These are phyloP conservation scores for Exserohilum turcica DNA, from an alignment of 2,329 filamentous ascomycete genomes.

Conservation along the genomic window DNA sequence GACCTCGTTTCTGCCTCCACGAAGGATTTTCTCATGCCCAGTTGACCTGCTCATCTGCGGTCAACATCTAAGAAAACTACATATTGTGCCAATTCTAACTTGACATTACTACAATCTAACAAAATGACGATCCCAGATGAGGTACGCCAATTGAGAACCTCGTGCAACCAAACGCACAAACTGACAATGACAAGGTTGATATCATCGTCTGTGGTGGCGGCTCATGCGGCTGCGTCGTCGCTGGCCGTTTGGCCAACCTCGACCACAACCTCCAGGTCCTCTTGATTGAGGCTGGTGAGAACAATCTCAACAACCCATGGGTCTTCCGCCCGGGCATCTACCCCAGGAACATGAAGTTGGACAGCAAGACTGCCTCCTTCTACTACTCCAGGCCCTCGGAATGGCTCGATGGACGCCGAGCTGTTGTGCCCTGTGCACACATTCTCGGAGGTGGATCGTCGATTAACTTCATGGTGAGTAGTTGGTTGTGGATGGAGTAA, in stretches of 20 bases:
- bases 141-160: conserved; percentile 24
- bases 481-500: no score
- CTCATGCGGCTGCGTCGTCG: conserved; percentile 62
- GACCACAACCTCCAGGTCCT: conserved; percentile 75
- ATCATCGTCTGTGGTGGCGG: conserved; percentile 80
- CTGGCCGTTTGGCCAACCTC: conserved; percentile 69
- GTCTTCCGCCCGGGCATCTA: conserved; percentile 77
- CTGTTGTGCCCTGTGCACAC: conserved; percentile 75
- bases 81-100: conserved; percentile 5
- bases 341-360: conserved; percentile 77
- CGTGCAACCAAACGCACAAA: not conserved
- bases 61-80: conserved; percentile 12
- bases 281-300: conserved; percentile 73
- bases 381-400: conserved; percentile 78
- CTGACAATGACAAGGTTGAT: conserved; percentile 58
- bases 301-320: conserved; percentile 77
- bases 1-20: conserved; percentile 18
- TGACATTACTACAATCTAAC: conserved; percentile 8
- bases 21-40: conserved; percentile 23
- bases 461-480: conserved; percentile 74
- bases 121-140: conserved; percentile 72
- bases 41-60: conserved; percentile 41
- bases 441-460: conserved; percentile 73
- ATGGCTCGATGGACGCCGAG: conserved; percentile 71
- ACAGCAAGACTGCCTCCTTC: conserved; percentile 81